Base-by-base conservation (phyloP, 805 yeast genomes). In the Cyberlindnera maritima region DNA sequence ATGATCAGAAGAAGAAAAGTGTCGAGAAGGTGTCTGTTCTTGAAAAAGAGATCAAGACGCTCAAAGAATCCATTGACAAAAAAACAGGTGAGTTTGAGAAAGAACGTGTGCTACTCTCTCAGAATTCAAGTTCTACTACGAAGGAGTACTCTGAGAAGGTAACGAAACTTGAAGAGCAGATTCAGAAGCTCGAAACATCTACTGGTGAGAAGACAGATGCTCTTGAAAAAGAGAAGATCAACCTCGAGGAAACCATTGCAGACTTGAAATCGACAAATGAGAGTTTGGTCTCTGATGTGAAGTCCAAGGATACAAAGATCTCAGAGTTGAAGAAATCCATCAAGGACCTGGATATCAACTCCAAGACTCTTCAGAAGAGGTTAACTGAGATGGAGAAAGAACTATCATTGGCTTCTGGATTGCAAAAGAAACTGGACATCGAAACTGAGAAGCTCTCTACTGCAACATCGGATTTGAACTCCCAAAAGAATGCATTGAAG, bases 121-220 rank as follows among this genome's bases (percentile, higher is more conserved):
- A 76, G 44, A 74, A 66, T 41, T 78, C 85, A 0, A 80, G 76
- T 46, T 67, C 77, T 0, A 65, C 74, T 0, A 66, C 77, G 0
- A 69, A 74, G 51, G 79, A 77, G 46, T 78, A 77, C 52, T 66
- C 74, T 11, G 74, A 71, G 26, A 75, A 71, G 54, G 69, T 78
- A 9, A 63, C 67, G 14, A 54, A 50, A 9, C 56, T 80, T 14
- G 84, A 80, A 49, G 69, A 62, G 6, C 53, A 53, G 13, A 28
- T 61, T 14, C 47, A 50, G 20, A 36, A 25, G n/a, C 33, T 29
- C 15, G 61, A 49, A n/a, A 45, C 49, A 13, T 36, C 49, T 8
- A 34, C 41, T 5, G 35, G 32, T 15, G 21, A 31, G 14, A 47
- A 50, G 37, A 35, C 49, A 10, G 43, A 41, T 6, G 41, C 19